Percentiles rank a stretch among this genome's conserved stretches.
Conservation (phyloP, 805 yeast genomes). For the Ogataea trehalophila region DNA sequence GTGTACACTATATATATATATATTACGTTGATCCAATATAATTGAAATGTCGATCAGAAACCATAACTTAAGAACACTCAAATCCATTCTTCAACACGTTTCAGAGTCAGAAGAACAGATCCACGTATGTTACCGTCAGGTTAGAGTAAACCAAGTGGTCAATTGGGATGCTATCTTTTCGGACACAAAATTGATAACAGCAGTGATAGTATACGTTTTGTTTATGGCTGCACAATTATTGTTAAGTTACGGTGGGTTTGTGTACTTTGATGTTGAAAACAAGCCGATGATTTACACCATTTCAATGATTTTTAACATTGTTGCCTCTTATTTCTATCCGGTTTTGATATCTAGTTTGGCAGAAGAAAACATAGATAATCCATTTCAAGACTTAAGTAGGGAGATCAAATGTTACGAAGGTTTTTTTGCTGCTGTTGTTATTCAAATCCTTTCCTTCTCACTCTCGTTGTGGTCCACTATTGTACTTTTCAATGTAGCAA, state of each 20-base stretch:
- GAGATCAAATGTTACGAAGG: slow-evolving; percentile 21
- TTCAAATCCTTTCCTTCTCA: slow-evolving; percentile 15
- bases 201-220: slow-evolving; percentile 16
- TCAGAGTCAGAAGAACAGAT: slow-evolving; percentile 6
- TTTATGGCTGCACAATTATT: slow-evolving; percentile 24
- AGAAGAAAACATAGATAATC: slow-evolving; percentile 22
- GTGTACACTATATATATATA: background rate
- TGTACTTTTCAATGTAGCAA: slow-evolving; percentile 9
- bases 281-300: slow-evolving; percentile 19
- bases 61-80: background rate
- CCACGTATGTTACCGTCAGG: too few species aligned
- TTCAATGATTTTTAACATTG: slow-evolving; percentile 21
- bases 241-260: slow-evolving; percentile 25
- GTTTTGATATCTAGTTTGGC: slow-evolving; percentile 18
- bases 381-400: slow-evolving; percentile 19
- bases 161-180: slow-evolving; percentile 27
- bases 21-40: background rate
- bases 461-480: slow-evolving; percentile 22
- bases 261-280: slow-evolving; percentile 23
- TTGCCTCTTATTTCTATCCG: slow-evolving; percentile 26
- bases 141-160: slow-evolving; percentile 14
- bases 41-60: background rate
- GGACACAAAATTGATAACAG: slow-evolving; percentile 14
- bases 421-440: slow-evolving; percentile 13
- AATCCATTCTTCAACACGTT: background rate